These are phyloP conservation scores for Chrysanthemum makinoi DNA, from an alignment of 129 eudicot genomes.

Conservation along the genomic window DNA sequence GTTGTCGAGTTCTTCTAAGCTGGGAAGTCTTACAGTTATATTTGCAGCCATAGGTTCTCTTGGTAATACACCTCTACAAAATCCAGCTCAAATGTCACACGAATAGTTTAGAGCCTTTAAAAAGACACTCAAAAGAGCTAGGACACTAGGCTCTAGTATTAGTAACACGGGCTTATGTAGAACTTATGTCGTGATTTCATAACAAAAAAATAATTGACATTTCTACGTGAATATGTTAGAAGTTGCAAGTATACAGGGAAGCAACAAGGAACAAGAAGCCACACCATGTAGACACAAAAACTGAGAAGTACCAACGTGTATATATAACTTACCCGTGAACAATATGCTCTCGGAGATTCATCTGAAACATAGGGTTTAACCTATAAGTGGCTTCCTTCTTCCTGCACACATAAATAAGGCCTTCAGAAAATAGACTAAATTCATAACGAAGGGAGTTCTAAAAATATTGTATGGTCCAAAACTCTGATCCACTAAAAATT, in stretches of 20 bases:
- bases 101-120: not conserved
- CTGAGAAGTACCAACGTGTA: conserved; percentile 4
- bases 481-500: conserved; percentile 11
- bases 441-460: conserved; percentile 4
- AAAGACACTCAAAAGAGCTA: not conserved
- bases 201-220: conserved; percentile 3
- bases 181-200: not conserved
- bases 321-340: conserved; percentile 61
- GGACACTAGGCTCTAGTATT: too few relatives aligned
- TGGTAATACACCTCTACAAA: conserved; percentile 70
- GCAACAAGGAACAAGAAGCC: conserved; percentile 2
- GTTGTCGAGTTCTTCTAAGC: conserved; percentile 75
- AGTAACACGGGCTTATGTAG: not conserved
- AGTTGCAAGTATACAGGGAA: conserved; percentile 8
- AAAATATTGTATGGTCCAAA: conserved; percentile 15
- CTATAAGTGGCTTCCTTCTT: conserved; percentile 73
- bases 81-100: conserved; percentile 31
- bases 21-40: conserved; percentile 75
- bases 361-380: conserved; percentile 65
- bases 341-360: conserved; percentile 77
- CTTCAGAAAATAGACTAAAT: conserved; percentile 18
- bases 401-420: conserved; percentile 45
- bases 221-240: not conserved
- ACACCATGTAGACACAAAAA: conserved; percentile 4
- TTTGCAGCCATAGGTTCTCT: conserved; percentile 82